Evolutionary conservation across 2,329 filamentous ascomycete genomes (phyloP), one percentile per base, ranked within the genome.

Genomic region (Apiospora kogelbergensis): DNA sequence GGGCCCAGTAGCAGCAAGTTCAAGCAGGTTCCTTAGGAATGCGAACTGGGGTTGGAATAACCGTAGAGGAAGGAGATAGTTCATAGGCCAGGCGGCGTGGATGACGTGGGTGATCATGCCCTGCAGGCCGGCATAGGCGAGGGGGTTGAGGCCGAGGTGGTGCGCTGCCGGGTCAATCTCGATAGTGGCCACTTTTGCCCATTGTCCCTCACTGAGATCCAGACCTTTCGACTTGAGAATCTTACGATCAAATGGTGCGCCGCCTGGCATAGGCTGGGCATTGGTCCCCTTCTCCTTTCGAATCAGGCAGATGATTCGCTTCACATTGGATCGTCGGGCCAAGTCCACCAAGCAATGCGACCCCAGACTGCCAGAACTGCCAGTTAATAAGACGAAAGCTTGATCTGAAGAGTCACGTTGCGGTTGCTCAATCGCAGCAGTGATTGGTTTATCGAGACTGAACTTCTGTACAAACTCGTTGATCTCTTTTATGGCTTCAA

Each of bases 51-150:
- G 70, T 13, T 69, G 66, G 68, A 75, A 75, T 2, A 68, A 70
- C 2, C 68, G 70, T 37, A 74, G 68, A 1, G 63, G 48, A 5
- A 72, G 72, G n/a, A 71, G 71, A 15, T 72, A 75, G 70, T 74
- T 72, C 73, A 75, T 75, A 9, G 73, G 73, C 73, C 73, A 75
- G 6, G 73, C 73, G 10, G 71, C 71, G 46, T 75, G 73, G 26
- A 75, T 24, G 26, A 75, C 48, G 30, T 74, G 73, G 0, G 73
- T 74, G 10, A 72, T 66, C 13, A 68, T 69, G 1, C 46, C 63
- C 24, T 70, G 70, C 57, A 74, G 37, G 10, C 48, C 66, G 7
- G 63, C 65, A 44, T 72, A 70, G 30, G 66, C 68, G 53, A 70
- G 67, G 1, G 67, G 41, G 17, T 66, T 48, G 11, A 75, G 70